Conservation (phyloP, 352 stramenopile genomes). For the Thraustochytrium striatum region DNA sequence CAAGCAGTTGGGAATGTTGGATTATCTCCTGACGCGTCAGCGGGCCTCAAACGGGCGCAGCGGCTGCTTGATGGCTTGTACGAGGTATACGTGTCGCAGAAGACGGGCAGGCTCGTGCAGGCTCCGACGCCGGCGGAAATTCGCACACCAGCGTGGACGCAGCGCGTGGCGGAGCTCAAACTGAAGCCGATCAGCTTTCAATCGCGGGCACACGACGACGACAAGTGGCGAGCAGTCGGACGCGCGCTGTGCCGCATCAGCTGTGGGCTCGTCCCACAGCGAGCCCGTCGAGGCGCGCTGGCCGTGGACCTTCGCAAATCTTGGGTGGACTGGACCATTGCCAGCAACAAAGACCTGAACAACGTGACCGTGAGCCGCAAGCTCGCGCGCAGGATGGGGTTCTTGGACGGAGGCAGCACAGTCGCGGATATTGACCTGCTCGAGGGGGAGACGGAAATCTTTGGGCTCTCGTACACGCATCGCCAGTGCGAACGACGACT, state of each 20-base stretch:
- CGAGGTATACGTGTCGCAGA: conserved; percentile 19
- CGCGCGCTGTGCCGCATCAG: neutral
- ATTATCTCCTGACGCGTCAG: neutral
- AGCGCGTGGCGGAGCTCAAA: neutral
- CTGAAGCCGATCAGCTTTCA: conserved; percentile 22
- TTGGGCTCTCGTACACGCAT: conserved; percentile 30
- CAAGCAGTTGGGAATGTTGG: neutral
- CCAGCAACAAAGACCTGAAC: conserved; percentile 28
- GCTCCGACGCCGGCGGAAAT: conserved; percentile 7
- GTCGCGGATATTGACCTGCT: neutral
- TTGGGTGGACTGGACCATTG: conserved; percentile 44
- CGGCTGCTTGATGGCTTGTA: conserved; percentile 1
- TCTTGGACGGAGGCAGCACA: neutral
- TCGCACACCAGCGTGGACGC: conserved; percentile 10
- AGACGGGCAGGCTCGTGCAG: neutral
- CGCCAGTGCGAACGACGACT: conserved; percentile 26
- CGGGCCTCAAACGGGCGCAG: neutral
- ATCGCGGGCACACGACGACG: conserved; percentile 15
- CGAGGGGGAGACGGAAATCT: conserved; percentile 4
- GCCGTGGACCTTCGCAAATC: neutral
- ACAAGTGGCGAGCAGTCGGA: neutral
- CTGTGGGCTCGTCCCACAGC: neutral
- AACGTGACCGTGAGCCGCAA: neutral
- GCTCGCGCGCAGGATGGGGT: conserved; percentile 8
- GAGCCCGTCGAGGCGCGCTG: no score